Base-by-base conservation (phyloP, 2,329 filamentous ascomycete species). In the Ascochyta pisi region DNA sequence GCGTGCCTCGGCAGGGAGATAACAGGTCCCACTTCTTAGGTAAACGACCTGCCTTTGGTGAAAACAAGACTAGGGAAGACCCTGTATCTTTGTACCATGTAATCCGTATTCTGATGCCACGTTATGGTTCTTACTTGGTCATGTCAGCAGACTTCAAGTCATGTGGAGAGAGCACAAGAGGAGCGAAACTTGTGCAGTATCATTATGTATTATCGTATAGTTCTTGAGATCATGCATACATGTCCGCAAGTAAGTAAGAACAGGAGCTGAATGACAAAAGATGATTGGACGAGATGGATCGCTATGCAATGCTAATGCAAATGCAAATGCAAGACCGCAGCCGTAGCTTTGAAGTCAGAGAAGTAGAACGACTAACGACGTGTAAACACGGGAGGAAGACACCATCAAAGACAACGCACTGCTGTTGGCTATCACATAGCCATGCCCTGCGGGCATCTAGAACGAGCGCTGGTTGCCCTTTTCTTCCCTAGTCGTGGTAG, bases 301-400 rank as follows among this genome's bases (percentile, higher is more conserved):
- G 58, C 64, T 61, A 59, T 54, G 62, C 58, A 65, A 57, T 61
- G 62, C 57, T 53, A 31, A 51, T 63, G 57, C 56, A 56, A 57
- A 51, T 63, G 57, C 56, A 56, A 57, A 63, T 60, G 63, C 58
- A 48, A 23, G 41, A 56, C 42, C 45, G 42, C 42, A 19, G 41
- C 52, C 45, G 50, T 50, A 16, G 27, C 40, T 45, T 31, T 38
- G 33, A 10, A n/a, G 15, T 15, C 22, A 16, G 15, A 19, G 15
- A 42, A 19, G 3, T 2, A 33, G n/a, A 43, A n/a, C 16, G 22
- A 33, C 22, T 9, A 46, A 40, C 26, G 12, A 47, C n/a, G 41
- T 15, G n/a, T 39, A 47, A 24, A 34, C 38, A 34, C 40, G 27
- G 45, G 9, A 24, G 12, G 39, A 22, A 29, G 34, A 27, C 6